Evolutionary conservation across 139 green algal genomes (phyloP).

Genomic region (Auxenochlorella protothecoides): DNA sequence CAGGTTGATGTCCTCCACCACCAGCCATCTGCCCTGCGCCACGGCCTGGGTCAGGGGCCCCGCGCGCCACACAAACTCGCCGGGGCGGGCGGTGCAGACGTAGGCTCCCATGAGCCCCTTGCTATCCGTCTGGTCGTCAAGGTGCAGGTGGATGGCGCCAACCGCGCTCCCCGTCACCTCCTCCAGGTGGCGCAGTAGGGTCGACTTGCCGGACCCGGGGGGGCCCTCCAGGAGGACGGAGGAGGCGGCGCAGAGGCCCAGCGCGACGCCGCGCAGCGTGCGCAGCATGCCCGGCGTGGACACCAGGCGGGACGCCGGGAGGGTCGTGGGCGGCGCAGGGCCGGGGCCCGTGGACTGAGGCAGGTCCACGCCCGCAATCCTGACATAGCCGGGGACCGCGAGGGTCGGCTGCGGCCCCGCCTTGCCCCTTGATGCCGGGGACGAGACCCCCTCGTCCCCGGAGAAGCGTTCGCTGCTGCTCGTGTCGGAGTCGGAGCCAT

Average conservation of each 20-base stretch:
- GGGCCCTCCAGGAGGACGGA: constrained; percentile 85
- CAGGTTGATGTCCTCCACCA: constrained; percentile 90
- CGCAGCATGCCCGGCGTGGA: constrained; percentile 30
- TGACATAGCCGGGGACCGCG: constrained; percentile 11
- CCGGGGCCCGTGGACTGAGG: constrained; percentile 2
- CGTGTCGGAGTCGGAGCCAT: not conserved
- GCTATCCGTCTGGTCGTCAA: constrained; percentile 93
- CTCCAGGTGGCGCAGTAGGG: constrained; percentile 67
- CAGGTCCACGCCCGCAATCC: constrained; percentile 48
- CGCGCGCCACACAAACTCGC: constrained; percentile 92
- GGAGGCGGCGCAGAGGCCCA: constrained; percentile 63
- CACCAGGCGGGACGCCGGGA: constrained; percentile 15
- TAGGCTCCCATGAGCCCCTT: constrained; percentile 92
- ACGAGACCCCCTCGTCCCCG: too few relatives aligned
- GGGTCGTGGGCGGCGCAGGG: not conserved
- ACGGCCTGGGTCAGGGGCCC: constrained; percentile 85
- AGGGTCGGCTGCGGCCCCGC: not conserved
- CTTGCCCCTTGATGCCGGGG: not conserved
- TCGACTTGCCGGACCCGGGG: constrained; percentile 76
- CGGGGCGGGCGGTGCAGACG: constrained; percentile 74
- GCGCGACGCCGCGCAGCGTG: constrained; percentile 49
- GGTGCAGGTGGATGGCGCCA: constrained; percentile 31
- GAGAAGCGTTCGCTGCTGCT: not conserved
- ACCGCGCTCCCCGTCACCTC: constrained; percentile 55
- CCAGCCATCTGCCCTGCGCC: constrained; percentile 74